Evolutionary conservation across 208 protist genomes (phyloP).

Genomic region (Trypanosoma rangeli): DNA sequence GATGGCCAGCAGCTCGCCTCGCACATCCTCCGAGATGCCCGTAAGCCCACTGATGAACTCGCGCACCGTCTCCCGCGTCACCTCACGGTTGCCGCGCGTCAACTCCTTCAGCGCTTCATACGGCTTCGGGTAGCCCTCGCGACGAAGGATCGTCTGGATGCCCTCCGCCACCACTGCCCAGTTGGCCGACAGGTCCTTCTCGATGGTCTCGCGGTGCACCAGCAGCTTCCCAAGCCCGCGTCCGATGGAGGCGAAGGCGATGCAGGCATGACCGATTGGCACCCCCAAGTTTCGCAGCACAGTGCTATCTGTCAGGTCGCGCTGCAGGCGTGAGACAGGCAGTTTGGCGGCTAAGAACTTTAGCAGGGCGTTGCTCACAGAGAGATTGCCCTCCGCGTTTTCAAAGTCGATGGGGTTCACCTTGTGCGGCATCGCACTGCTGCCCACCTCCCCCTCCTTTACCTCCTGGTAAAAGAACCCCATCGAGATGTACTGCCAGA

Average conservation of each 20-base stretch:
- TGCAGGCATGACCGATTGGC: conserved; percentile 84
- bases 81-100: conserved; percentile 82
- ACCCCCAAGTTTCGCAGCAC: conserved; percentile 95
- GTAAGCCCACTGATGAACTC: conserved; percentile 82
- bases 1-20: conserved; percentile 84
- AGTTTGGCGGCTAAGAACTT: conserved; percentile 94
- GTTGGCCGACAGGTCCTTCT: conserved; percentile 86
- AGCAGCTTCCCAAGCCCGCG: conserved; percentile 91
- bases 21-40: conserved; percentile 86
- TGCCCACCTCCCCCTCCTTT: conserved; percentile 92
- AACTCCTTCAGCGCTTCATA: conserved; percentile 94
- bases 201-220: conserved; percentile 70
- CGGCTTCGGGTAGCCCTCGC: conserved; percentile 89
- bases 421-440: conserved; percentile 97
- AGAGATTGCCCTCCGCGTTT: conserved; percentile 96
- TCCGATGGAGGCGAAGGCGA: conserved; percentile 87
- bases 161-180: conserved; percentile 95
- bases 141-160: conserved; percentile 95
- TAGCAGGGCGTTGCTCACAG: conserved; percentile 93
- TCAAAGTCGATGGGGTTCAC: conserved; percentile 98
- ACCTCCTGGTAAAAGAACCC: conserved; percentile 95
- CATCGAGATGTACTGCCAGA: conserved; percentile 95
- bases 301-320: conserved; percentile 95
- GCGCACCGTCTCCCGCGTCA: conserved; percentile 70
- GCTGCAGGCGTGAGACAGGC: conserved; percentile 94